Evolutionary conservation across 2,329 filamentous ascomycete species (phyloP), one percentile per base, ranked within the genome.

Genomic region (Ceratocystis alfenasii): DNA sequence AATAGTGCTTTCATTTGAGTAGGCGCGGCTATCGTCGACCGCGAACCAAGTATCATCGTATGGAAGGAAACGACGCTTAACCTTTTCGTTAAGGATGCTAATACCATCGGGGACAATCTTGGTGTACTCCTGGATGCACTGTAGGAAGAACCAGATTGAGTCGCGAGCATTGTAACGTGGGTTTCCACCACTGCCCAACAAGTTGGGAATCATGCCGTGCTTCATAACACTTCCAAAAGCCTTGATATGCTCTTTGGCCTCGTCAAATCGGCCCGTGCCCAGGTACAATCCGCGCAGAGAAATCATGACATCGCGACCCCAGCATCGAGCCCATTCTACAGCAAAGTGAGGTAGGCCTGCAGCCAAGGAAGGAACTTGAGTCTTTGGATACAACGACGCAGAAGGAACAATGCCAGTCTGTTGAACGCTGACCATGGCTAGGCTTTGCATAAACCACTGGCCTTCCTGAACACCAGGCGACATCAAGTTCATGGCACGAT

Each of bases 261-360:
- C 92, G 1, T 82, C 84, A 71, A 88, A 96, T 7, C 94, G 87
- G 1, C 91, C 90, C 10, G 93, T 97, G 50, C 89, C 91, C 45
- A 99, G 83, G 70, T 89, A 90, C n/a, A 99, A 80, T 55, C 94
- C 94, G 63, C 94, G 87, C 50, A 96, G 83, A 15, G 94, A 94
- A 69, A 99, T 99, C 75, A 96, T 97, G 12, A 96, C 90, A 74
- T 99, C 94, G 66, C 94, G 87, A 6, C 95, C 94, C 94, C 94
- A 99, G 75, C 93, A 96, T 71, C 94, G 84, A 62, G 93, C 92
- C 92, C 94, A 99, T 71, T 91, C 87, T 7, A 89, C 87, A 0
- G 94, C 84, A 73, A 99, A 99, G 75, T 99, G 94, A 45, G 94
- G 94, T 60, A 99, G 78, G 17, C 94, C 94, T 41, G 94, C 94